These are phyloP conservation scores for Trichophyton verrucosum DNA, from an alignment of 2,329 filamentous ascomycete genomes.

Conservation along the genomic window DNA sequence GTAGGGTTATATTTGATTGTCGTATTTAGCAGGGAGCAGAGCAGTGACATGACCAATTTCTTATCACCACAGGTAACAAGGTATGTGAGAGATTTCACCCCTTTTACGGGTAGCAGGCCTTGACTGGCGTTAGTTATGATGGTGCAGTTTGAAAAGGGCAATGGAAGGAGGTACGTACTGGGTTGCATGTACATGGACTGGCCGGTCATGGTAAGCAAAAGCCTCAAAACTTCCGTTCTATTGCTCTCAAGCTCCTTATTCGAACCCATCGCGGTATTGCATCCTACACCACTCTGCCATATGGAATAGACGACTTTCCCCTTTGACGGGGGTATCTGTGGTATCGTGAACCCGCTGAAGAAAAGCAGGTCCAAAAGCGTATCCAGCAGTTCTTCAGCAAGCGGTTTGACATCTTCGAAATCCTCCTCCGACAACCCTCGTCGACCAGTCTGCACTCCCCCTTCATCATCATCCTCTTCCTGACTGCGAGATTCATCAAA, in stretches of 20 bases:
- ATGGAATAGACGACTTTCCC: slow-evolving; percentile 83
- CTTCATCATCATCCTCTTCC: slow-evolving; percentile 32
- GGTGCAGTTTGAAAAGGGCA: background rate
- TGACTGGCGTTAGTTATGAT: slow-evolving; percentile 24
- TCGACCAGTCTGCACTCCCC: slow-evolving; percentile 14
- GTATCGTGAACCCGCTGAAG: slow-evolving; percentile 78
- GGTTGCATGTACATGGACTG: slow-evolving; percentile 89
- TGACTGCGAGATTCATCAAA: slow-evolving; percentile 60
- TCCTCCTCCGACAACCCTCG: background rate
- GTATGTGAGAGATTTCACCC: slow-evolving; percentile 75
- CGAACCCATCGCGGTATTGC: slow-evolving; percentile 74
- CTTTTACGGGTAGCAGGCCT: slow-evolving; percentile 58
- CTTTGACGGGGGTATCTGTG: slow-evolving; percentile 56
- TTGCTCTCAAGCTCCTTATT: slow-evolving; percentile 91
- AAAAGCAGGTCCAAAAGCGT: slow-evolving; percentile 81
- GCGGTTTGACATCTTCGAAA: slow-evolving; percentile 53
- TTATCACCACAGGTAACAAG: slow-evolving; percentile 80
- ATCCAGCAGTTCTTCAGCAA: slow-evolving; percentile 87
- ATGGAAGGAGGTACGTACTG: slow-evolving; percentile 32
- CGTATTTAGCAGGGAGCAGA: slow-evolving; percentile 90
- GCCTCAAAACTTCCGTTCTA: slow-evolving; percentile 72
- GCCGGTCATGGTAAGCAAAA: slow-evolving; percentile 74
- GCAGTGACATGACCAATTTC: slow-evolving; percentile 73
- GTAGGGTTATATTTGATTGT: slow-evolving; percentile 93
- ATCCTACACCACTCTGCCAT: slow-evolving; percentile 96